A percentile compares a stretch with the other conserved stretches of the same genome.
Evolutionary conservation across 2,329 filamentous ascomycete species (phyloP).

Genomic region (Penicillium sclerotiorum): DNA sequence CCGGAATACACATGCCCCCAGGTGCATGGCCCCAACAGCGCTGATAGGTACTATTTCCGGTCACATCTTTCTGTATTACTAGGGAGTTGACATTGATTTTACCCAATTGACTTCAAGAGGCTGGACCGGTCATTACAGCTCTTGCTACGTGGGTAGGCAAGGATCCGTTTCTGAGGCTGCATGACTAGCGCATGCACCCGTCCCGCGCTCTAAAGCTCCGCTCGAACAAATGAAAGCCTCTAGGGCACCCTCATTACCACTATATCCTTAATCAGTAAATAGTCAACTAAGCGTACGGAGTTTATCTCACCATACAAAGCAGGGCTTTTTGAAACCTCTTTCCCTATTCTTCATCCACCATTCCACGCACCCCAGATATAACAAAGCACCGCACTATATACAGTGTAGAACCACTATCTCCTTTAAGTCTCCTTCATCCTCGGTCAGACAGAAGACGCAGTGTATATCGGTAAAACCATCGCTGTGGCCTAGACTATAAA

Average conservation of each 20-base stretch:
- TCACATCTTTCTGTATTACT: background rate
- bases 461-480: too few species aligned
- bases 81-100: background rate
- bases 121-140: background rate
- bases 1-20: background rate
- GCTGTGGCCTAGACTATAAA: too few species aligned
- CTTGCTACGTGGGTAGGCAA: background rate
- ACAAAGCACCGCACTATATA: too few species aligned
- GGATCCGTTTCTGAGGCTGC: background rate
- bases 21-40: background rate
- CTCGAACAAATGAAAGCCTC: too few species aligned
- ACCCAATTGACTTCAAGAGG: background rate
- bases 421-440: too few species aligned
- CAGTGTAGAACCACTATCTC: too few species aligned
- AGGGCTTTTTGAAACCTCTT: background rate
- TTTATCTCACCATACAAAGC: background rate
- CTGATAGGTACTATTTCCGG: background rate
- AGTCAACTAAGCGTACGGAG: background rate
- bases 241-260: background rate
- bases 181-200: background rate
- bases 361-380: too few species aligned
- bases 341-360: background rate
- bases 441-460: too few species aligned
- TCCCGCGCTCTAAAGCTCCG: too few species aligned
- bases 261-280: background rate